Evolutionary conservation across 106 monocot species (phyloP).

Genomic region (Allium cepa): DNA sequence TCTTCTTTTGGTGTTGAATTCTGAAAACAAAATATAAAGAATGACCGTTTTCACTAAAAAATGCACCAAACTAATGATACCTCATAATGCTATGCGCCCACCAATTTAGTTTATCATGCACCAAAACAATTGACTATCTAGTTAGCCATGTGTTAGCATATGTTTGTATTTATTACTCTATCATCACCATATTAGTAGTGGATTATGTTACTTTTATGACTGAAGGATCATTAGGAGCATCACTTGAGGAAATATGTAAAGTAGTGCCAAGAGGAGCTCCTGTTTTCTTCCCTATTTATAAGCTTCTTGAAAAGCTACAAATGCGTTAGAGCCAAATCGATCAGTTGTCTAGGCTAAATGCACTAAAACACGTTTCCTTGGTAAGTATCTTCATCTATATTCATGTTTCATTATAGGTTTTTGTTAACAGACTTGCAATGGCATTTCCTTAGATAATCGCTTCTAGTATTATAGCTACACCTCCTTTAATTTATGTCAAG

Average conservation of each 20-base stretch:
- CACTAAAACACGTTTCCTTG: conserved; percentile 67
- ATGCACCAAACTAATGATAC: no score
- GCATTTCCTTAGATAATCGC: not conserved
- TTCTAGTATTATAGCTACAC: no score
- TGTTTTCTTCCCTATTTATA: conserved; percentile 96
- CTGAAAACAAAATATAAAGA: no score
- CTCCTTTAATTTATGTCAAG: not conserved
- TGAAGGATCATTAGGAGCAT: conserved; percentile 77
- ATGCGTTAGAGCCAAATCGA: conserved; percentile 80
- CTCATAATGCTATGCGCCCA: no score
- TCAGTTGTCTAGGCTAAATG: conserved; percentile 79
- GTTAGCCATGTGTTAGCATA: no score
- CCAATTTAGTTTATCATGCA: no score
- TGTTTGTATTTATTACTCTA: no score
- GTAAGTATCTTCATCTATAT: conserved; percentile 25
- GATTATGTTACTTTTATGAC: not conserved
- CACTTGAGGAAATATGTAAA: conserved; percentile 89
- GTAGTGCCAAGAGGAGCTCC: conserved; percentile 82
- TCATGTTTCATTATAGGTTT: not conserved
- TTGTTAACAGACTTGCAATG: not conserved
- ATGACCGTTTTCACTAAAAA: no score
- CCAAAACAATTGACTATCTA: no score
- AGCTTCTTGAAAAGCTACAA: conserved; percentile 77
- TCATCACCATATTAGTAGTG: no score
- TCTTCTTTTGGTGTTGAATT: no score